Percentiles rank a stretch among this genome's conserved stretches.
phyloP scores from a whole-genome alignment of 257 asterid species.

The Anisodus tanguticus region DNA sequence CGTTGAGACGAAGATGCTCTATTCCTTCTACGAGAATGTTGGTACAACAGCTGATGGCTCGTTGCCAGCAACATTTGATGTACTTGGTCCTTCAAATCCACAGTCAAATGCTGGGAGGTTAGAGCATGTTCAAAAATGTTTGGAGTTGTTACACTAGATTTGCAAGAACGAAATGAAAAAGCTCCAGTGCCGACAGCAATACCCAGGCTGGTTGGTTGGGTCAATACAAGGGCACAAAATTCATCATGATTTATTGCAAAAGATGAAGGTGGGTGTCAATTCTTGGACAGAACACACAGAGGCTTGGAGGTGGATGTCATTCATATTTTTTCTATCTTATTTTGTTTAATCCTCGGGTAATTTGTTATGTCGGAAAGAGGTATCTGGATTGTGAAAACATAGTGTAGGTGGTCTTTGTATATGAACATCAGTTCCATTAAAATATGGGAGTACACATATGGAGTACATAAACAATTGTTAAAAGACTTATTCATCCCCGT shows the following conservation, averaged over 20 bases:
- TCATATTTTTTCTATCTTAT: background rate
- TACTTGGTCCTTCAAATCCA: background rate
- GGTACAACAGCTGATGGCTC: background rate
- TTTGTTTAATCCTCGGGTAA: background rate
- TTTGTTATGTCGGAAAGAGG: background rate
- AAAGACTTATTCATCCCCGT: background rate
- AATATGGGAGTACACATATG: background rate
- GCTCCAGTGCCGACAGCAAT: background rate
- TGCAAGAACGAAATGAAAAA: background rate
- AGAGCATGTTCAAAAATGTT: background rate
- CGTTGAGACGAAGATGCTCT: slow-evolving; percentile 27
- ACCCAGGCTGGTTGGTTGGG: background rate
- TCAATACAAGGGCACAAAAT: background rate
- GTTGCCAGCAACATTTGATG: background rate
- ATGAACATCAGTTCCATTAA: slow-evolving; percentile 5
- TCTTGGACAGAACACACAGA: background rate
- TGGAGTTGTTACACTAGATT: background rate
- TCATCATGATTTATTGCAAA: background rate
- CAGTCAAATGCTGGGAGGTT: background rate
- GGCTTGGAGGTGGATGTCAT: background rate
- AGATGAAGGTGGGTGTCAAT: background rate
- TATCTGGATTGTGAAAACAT: background rate
- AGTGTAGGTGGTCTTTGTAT: background rate
- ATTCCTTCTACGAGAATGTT: background rate
- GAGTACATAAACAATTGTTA: background rate